Base-by-base conservation (phyloP, 1,139 yeast genomes). In the Taphrina pruni region DNA sequence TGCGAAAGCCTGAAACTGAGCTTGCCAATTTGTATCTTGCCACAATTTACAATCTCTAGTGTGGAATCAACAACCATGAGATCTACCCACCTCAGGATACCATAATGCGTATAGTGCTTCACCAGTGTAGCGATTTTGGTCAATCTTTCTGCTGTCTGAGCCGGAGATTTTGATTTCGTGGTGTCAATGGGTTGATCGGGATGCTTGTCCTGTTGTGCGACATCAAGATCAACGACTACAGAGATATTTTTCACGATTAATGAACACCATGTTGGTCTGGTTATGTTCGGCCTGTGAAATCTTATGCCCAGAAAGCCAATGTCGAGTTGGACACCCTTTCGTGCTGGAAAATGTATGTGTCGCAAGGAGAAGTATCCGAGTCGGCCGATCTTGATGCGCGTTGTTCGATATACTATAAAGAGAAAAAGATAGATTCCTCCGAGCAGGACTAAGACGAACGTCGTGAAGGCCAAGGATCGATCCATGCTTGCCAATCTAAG, bases 301-400 rank as follows among this genome's bases (percentile, higher is more conserved):
- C 76, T 70, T 3, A 81, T 52, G 9, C 81, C 81, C 6, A 80
- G 69, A 58, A 74, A 73, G 35, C 80, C 78, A 43, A 81, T 76
- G n/a, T 76, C 75, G 38, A 80, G 72, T 46, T 75, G 76, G 32
- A 79, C 69, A 26, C 82, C 81, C 1, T 78, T 74, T 43, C 72
- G 74, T 8, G 80, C 78, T 8, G 79, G 74, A 66, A 77, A 75
- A 0, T 79, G 74, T 20, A 81, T 75, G 71, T 79, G 78, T 39
- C 80, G 75, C 17, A 81, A 72, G 38, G 80, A 78, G 70, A 81
- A 73, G 73, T 80, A 81, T 36, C 83, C 83, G 14, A 81, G 72
- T 32, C 83, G 77, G 71, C 79, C 79, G 72, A 81, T 79, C 36
- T 81, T 79, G 50, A 81, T 73, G n/a, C 83, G 82, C 0, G 83